A percentile compares a stretch with the other conserved stretches of the same genome.
phyloP scores from a whole-genome alignment of 345 rosid genomes.

The Rhodamnia argentea region DNA sequence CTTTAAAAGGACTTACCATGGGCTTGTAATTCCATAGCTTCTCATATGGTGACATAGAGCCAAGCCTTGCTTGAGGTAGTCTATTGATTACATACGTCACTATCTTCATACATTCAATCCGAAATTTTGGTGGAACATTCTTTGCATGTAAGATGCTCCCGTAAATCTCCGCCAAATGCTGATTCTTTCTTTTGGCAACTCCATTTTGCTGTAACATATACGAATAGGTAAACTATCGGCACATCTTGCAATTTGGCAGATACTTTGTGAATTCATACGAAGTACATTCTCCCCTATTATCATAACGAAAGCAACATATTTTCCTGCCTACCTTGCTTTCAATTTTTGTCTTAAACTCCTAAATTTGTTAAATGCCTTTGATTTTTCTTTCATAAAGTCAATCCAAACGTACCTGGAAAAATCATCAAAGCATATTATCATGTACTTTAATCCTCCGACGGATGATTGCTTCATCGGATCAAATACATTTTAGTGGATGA shows the following conservation, averaged over 20 bases:
- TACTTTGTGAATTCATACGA: no score
- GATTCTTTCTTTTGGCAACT: neutral
- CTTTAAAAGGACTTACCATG: neutral
- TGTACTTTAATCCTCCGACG: neutral
- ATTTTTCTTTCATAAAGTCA: neutral
- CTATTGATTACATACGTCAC: neutral
- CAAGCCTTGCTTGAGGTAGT: neutral
- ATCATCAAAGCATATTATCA: conserved; percentile 1
- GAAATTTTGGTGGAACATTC: neutral
- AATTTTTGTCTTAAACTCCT: neutral
- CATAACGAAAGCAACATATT: no score
- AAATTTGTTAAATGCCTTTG: neutral
- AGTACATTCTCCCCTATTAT: neutral
- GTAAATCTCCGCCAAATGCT: neutral
- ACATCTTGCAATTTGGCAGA: no score
- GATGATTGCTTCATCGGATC: neutral
- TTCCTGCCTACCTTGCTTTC: neutral
- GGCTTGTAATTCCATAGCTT: neutral
- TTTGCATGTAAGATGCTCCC: conserved; percentile 2
- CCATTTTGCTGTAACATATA: no score
- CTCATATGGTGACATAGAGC: neutral
- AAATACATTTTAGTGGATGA: conserved; percentile 10
- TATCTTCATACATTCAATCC: neutral
- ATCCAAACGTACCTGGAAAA: neutral
- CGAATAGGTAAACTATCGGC: no score